phyloP scores from a whole-genome alignment of 345 rosid species.

The Brassica juncea region DNA sequence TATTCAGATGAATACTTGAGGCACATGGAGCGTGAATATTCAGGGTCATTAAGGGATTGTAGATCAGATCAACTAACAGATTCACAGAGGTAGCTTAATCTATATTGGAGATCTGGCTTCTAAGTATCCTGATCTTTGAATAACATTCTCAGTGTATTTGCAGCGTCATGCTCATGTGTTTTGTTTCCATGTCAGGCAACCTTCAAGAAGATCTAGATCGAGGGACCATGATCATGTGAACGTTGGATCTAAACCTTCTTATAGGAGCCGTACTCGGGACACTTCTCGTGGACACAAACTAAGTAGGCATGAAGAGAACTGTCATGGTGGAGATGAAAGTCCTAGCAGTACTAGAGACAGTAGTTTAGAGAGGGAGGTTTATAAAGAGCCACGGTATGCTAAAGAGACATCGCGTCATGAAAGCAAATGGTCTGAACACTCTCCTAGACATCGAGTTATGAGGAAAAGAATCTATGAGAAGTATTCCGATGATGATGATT shows the following conservation, averaged over 20 bases:
- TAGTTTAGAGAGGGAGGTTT: conserved; percentile 41
- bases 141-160: neutral
- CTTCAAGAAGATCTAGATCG: conserved; percentile 53
- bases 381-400: conserved; percentile 25
- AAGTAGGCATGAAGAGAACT: conserved; percentile 15
- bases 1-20: conserved; percentile 55
- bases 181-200: conserved; percentile 45
- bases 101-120: conserved; percentile 1
- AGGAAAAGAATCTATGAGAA: conserved; percentile 31
- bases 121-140: conserved; percentile 11
- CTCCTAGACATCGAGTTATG: conserved; percentile 28
- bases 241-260: conserved; percentile 6
- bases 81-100: conserved; percentile 46
- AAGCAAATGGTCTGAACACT: conserved; percentile 39
- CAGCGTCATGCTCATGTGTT: conserved; percentile 20
- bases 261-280: conserved; percentile 35
- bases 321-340: conserved; percentile 38
- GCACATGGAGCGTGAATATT: conserved; percentile 43
- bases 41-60: conserved; percentile 38
- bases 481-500: conserved; percentile 40
- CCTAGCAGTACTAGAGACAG: conserved; percentile 42
- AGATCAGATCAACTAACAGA: conserved; percentile 36
- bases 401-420: conserved; percentile 29
- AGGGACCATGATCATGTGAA: conserved; percentile 40
- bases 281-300: conserved; percentile 17